Base-by-base conservation (phyloP, 768 basidiomycete species). In the Suillus subalutaceus region DNA sequence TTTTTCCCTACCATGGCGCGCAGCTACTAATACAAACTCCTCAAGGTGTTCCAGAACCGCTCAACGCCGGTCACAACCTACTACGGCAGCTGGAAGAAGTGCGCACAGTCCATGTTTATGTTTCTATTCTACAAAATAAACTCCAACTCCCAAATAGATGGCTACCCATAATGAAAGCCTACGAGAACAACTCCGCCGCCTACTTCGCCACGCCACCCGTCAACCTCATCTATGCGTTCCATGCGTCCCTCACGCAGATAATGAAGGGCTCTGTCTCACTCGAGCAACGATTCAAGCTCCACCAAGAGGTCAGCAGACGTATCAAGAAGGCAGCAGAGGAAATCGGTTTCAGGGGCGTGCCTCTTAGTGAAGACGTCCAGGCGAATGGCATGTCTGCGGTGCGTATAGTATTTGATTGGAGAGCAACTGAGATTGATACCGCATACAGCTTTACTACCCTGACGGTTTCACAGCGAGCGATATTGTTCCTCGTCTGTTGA, bases 311-410 rank as follows among this genome's bases (percentile, higher is more conserved):
- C 1, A 90, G 88, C 65, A 72, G 82, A 64, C 86, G 85, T 65
- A 78, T 99, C 77, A 95, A 93, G 78, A 77, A 85, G 7, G 85
- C 87, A 1, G 88, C 89, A 6, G 73, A 79, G 52, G 82, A 79
- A 26, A 81, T 97, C 52, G 96, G 94, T 2, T 80, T 98, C 70
- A 88, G 81, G 72, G 88, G 88, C 72, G 82, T 99, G 9, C 87
- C 96, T 9, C 73, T 86, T 13, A 80, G 84, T 35, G 81, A 86
- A 2, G 79, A 83, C 3, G 83, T 86, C 65, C 85, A 91, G 20
- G 96, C 97, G 4, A 97, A 96, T 73, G 96, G 97, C 48, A 98
- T 99, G 97, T 93, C 91, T 7, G 96, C 96, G 50, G 89, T 93
- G 72, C 68, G 82, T 73, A 48, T 15, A 37, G 12, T 35, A 20